Evolutionary conservation across 2,329 filamentous ascomycete species (phyloP), one percentile per base, ranked within the genome.

Genomic region (Atkinsonella hypoxylon): DNA sequence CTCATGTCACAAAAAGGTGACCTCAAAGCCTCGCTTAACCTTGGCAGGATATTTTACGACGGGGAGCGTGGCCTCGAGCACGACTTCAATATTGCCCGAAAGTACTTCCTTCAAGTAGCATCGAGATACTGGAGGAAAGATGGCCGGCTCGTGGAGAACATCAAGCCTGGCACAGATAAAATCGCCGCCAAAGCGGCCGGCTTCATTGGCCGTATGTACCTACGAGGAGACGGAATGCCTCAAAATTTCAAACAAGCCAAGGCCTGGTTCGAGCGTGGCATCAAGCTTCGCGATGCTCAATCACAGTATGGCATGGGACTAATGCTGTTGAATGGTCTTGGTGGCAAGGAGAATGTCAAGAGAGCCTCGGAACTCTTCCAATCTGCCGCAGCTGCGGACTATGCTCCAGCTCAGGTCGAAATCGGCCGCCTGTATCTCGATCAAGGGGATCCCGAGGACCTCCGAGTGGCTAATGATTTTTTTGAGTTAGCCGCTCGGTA

Each of bases 1-100:
- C 75, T 95, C 41, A 85, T 95, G 76, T 89, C 89, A 6, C 82
- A 90, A 53, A 95, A 95, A 64, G 89, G 90, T 11, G 89, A 95
- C 61, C 79, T 88, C 51, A 89, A 87, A 63, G 88, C 90, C 1
- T 91, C 88, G 0, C 89, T 90, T 60, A 90, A 87, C 54, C 72
- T 96, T 0, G 90, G 87, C 3, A 82, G 88, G 56, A 79, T 95
- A 54, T 87, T 94, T 64, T 95, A 95, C 61, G 90, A 96, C 52
- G 90, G 90, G 0, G 82, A 88, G 51, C 77, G 86, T 50, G 82
- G 81, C 0, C 72, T 95, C 41, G 82, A 85, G 48, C 78, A 82
- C 18, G 86, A 94, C 60, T 76, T 89, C 44, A 77, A 78, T 30
- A 74, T 82, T 40, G 89, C 90, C 0, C 84, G 85, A 64, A 81